These are phyloP conservation scores for Microascus cirrosus DNA, from an alignment of 2,329 filamentous ascomycete genomes.

Conservation along the genomic window DNA sequence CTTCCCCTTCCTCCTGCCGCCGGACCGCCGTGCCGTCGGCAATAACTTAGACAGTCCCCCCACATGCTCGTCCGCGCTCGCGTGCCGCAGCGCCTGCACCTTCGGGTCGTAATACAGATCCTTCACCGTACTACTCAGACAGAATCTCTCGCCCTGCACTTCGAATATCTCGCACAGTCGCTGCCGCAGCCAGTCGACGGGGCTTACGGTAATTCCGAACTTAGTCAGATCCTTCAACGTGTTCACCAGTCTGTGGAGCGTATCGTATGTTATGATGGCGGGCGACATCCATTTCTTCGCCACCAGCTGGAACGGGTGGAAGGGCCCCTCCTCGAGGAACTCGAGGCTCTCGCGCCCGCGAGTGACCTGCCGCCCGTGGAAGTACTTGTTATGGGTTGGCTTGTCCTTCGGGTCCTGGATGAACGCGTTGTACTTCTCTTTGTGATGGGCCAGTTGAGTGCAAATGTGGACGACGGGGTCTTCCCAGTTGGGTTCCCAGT, in stretches of 20 bases:
- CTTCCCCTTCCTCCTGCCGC: neutral
- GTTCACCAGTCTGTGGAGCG: conserved; percentile 42
- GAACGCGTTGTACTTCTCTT: conserved; percentile 29
- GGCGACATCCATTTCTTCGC: conserved; percentile 36
- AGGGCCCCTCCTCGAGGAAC: conserved; percentile 36
- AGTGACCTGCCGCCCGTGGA: conserved; percentile 45
- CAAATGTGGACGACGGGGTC: conserved; percentile 29
- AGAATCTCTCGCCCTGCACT: conserved; percentile 33
- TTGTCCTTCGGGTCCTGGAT: conserved; percentile 16
- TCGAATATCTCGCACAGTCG: conserved; percentile 38
- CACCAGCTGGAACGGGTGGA: conserved; percentile 46
- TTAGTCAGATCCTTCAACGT: conserved; percentile 41
- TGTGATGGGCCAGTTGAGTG: conserved; percentile 33
- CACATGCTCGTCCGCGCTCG: conserved; percentile 46
- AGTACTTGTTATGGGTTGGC: conserved; percentile 32
- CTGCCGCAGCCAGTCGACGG: conserved; percentile 46
- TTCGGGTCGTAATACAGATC: conserved; percentile 47
- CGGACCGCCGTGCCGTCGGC: conserved; percentile 5
- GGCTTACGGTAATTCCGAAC: conserved; percentile 39
- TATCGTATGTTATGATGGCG: conserved; percentile 40
- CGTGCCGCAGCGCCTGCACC: conserved; percentile 32
- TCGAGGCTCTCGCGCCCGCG: conserved; percentile 40
- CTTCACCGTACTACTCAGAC: conserved; percentile 36
- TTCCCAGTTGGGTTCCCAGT: conserved; percentile 45
- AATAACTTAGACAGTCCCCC: conserved; percentile 36